Conservation (phyloP, 192 early-diverging fungal species). For the Backusella sp. region DNA sequence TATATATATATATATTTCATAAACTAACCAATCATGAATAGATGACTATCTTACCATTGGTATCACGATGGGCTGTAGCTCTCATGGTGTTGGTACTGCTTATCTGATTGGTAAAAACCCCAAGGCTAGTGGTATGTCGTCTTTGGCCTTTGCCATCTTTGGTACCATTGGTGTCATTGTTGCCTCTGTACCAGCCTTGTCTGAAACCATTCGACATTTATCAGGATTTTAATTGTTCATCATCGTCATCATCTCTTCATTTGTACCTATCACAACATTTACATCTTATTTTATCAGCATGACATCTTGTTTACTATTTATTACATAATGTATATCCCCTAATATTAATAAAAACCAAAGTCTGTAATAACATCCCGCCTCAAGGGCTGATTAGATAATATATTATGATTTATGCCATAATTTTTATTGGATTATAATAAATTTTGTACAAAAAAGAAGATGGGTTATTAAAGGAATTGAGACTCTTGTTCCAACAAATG, state of each 20-base stretch:
- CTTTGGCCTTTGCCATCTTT: constrained; percentile 20
- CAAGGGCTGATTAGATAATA: too few species aligned
- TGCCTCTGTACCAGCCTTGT: constrained; percentile 11
- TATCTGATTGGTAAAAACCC: constrained; percentile 8
- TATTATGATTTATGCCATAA: not conserved
- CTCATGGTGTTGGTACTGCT: constrained; percentile 28
- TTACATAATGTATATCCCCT: not conserved
- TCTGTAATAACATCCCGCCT: too few species aligned
- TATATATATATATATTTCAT: not conserved
- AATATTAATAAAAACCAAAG: not conserved
- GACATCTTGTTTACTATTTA: not conserved
- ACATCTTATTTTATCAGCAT: not conserved
- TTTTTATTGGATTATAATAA: not conserved
- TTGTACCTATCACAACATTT: not conserved
- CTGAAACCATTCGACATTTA: not conserved
- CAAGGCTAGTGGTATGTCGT: constrained; percentile 16
- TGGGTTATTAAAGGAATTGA: constrained; percentile 15
- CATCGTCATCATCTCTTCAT: not conserved
- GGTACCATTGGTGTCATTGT: constrained; percentile 16
- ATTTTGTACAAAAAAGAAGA: not conserved
- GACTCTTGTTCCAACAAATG: constrained; percentile 53
- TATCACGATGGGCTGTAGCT: constrained; percentile 25
- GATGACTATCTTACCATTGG: constrained; percentile 31
- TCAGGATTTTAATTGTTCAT: not conserved
- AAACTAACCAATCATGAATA: not conserved